Evolutionary conservation across 2,329 filamentous ascomycete genomes (phyloP).

Genomic region (Scedosporium boydii): DNA sequence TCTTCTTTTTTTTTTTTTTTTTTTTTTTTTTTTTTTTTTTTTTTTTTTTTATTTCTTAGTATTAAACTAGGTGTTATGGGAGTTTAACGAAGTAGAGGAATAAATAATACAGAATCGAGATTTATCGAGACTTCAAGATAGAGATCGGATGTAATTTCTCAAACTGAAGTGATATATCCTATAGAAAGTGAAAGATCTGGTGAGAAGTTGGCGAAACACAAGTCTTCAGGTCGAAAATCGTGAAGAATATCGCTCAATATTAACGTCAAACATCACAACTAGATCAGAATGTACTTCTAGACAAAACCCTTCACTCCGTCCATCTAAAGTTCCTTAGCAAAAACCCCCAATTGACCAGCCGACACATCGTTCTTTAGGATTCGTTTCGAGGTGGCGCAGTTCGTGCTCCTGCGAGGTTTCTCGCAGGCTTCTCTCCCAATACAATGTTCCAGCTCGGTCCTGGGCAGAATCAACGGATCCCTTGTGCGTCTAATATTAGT

Average conservation of each 20-base stretch:
- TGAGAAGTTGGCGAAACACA: no score
- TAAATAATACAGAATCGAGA: no score
- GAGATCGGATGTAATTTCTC: background rate
- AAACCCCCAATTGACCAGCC: no score
- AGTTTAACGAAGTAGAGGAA: no score
- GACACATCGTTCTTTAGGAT: no score
- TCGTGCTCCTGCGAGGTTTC: background rate
- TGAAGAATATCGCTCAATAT: background rate
- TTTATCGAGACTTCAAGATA: background rate
- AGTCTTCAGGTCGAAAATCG: background rate
- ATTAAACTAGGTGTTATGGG: no score
- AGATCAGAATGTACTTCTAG: background rate
- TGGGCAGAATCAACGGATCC: slow-evolving; percentile 19
- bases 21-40: background rate
- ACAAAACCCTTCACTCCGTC: background rate
- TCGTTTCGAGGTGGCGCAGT: no score
- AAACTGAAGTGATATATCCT: background rate
- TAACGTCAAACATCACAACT: background rate
- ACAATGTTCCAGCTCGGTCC: slow-evolving; percentile 21
- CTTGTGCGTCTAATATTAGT: slow-evolving; percentile 23
- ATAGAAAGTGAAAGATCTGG: no score
- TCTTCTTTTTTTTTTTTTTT: background rate
- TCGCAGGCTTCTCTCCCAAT: slow-evolving; percentile 4
- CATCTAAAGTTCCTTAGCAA: background rate
- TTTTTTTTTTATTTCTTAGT: no score